phyloP scores from a whole-genome alignment of 169 alveolate genomes.

The Eimeria falciformis region DNA sequence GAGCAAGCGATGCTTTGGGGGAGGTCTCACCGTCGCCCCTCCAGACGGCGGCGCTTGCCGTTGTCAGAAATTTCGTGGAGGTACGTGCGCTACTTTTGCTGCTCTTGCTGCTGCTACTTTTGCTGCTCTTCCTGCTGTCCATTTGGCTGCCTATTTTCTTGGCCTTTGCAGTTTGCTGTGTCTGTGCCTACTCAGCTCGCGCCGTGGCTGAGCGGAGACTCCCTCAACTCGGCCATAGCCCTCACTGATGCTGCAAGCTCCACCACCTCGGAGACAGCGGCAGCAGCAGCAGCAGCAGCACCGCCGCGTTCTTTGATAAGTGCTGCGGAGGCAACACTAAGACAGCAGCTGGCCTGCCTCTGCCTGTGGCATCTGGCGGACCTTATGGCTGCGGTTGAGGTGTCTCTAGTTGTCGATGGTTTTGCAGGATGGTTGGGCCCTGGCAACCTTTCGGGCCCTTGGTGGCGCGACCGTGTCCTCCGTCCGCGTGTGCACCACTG shows the following conservation, averaged over 20 bases:
- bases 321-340: neutral
- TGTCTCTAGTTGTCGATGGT: neutral
- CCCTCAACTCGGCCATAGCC: neutral
- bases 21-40: constrained; percentile 32
- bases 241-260: neutral
- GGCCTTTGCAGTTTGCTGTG: too few species aligned
- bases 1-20: constrained; percentile 29
- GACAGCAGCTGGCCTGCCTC: constrained; percentile 11
- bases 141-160: neutral
- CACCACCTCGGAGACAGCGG: neutral
- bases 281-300: neutral
- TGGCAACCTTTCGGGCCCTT: neutral
- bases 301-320: neutral
- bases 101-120: neutral
- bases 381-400: neutral
- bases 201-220: constrained; percentile 20
- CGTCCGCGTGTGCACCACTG: neutral
- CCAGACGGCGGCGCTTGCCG: constrained; percentile 20
- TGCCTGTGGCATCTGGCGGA: constrained; percentile 30
- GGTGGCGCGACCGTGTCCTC: constrained; percentile 9
- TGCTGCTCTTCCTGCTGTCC: constrained; percentile 1
- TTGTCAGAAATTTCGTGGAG: constrained; percentile 21
- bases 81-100: neutral
- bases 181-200: neutral
- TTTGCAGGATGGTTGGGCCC: neutral